A percentile compares a stretch with the other conserved stretches of the same genome.
Evolutionary conservation across 352 stramenopile genomes (phyloP).

Genomic region (Pythium chondricola): DNA sequence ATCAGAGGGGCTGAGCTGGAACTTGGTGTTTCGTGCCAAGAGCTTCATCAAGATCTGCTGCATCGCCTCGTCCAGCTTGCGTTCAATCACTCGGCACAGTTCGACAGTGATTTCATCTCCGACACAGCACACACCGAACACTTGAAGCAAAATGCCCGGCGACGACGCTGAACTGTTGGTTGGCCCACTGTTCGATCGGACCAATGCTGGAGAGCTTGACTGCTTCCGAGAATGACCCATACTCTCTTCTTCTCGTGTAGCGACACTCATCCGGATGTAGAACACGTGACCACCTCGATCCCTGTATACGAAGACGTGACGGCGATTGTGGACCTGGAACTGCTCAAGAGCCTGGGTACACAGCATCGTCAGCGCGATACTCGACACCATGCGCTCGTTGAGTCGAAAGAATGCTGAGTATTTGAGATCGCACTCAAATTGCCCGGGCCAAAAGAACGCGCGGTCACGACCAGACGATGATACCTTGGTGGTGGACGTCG

Average conservation of each 20-base stretch:
- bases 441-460: slow-evolving; percentile 85
- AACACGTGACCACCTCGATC: slow-evolving; percentile 83
- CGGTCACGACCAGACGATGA: not conserved
- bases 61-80: slow-evolving; percentile 84
- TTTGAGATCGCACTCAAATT: slow-evolving; percentile 81
- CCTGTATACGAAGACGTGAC: slow-evolving; percentile 83
- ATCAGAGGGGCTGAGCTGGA: slow-evolving; percentile 70
- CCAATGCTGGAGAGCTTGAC: not conserved
- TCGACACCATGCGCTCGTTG: slow-evolving; percentile 70
- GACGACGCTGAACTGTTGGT: slow-evolving; percentile 2
- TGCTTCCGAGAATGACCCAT: slow-evolving; percentile 7
- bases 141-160: slow-evolving; percentile 62
- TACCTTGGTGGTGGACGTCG: slow-evolving; percentile 14
- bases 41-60: slow-evolving; percentile 86
- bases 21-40: slow-evolving; percentile 76
- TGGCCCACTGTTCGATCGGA: not conserved
- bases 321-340: slow-evolving; percentile 87
- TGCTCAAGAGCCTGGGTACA: slow-evolving; percentile 82
- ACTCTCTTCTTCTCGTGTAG: no score
- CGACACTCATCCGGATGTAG: slow-evolving; percentile 80
- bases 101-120: slow-evolving; percentile 84
- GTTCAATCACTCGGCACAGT: slow-evolving; percentile 67
- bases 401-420: slow-evolving; percentile 78
- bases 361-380: slow-evolving; percentile 75
- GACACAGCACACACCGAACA: slow-evolving; percentile 76